A percentile compares a stretch with the other conserved stretches of the same genome.
These are phyloP conservation scores for Pichia sp. DNA, from an alignment of 1,139 yeast species.

Conservation along the genomic window DNA sequence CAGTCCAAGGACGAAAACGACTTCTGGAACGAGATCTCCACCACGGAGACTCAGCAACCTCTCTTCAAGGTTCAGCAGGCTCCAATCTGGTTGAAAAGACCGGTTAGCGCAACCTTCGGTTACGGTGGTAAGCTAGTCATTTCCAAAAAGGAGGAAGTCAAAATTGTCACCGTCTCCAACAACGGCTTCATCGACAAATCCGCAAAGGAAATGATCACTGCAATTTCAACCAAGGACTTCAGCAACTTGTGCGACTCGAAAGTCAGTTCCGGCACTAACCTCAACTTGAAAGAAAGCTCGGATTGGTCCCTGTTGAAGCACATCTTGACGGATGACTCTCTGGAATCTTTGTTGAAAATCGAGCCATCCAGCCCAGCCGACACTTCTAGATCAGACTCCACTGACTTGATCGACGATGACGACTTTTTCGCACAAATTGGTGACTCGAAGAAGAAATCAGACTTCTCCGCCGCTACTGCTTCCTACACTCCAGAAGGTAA, in stretches of 20 bases:
- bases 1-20: constrained; percentile 54
- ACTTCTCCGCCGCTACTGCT: constrained; percentile 11
- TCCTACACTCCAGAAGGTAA: constrained; percentile 42
- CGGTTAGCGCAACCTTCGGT: constrained; percentile 78
- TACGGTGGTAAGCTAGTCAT: constrained; percentile 86
- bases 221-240: constrained; percentile 56
- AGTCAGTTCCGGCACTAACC: constrained; percentile 34
- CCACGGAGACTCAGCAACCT: constrained; percentile 71
- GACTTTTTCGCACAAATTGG: constrained; percentile 48
- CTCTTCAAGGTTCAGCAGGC: constrained; percentile 72
- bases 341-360: constrained; percentile 11
- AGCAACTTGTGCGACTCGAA: constrained; percentile 47
- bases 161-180: constrained; percentile 39
- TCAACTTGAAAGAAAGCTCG: constrained; percentile 47
- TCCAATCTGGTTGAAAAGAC: constrained; percentile 81
- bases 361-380: neutral
- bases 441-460: constrained; percentile 16
- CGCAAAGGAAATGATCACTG: constrained; percentile 49
- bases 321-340: constrained; percentile 35
- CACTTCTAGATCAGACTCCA: neutral
- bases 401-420: constrained; percentile 31
- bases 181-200: constrained; percentile 39
- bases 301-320: constrained; percentile 78
- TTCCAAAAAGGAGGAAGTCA: constrained; percentile 37
- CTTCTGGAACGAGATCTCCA: constrained; percentile 80